Evolutionary conservation across 345 rosid species (phyloP).

Genomic region (Clausena lansium): DNA sequence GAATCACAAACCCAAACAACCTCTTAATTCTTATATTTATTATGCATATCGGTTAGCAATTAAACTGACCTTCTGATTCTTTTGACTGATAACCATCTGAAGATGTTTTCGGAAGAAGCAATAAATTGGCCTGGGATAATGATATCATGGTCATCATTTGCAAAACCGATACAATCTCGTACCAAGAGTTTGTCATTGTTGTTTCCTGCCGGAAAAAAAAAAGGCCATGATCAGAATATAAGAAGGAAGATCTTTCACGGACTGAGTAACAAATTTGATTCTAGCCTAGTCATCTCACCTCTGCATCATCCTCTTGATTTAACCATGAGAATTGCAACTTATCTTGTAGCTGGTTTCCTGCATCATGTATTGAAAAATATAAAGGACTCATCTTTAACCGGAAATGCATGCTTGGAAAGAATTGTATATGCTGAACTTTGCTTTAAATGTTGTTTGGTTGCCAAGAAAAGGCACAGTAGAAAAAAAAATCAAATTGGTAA

Average conservation of each 20-base stretch:
- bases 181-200: slow-evolving; percentile 57
- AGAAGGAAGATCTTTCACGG: not conserved
- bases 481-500: not conserved
- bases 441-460: not conserved
- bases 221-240: not conserved
- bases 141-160: slow-evolving; percentile 68
- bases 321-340: slow-evolving; percentile 55
- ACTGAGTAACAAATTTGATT: not conserved
- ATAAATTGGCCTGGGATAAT: slow-evolving; percentile 56
- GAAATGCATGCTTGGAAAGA: not conserved
- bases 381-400: not conserved
- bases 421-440: not conserved
- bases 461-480: not conserved
- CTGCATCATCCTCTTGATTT: slow-evolving; percentile 63
- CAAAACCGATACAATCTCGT: slow-evolving; percentile 67
- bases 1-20: not conserved
- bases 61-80: slow-evolving; percentile 55
- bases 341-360: slow-evolving; percentile 48
- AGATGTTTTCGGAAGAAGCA: slow-evolving; percentile 57
- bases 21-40: not conserved
- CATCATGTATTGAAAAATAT: slow-evolving; percentile 1
- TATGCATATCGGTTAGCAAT: not conserved
- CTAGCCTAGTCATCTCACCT: slow-evolving; percentile 34
- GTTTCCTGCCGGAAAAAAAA: slow-evolving; percentile 49
- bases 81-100: slow-evolving; percentile 40